A percentile compares a stretch with the other conserved stretches of the same genome.
Evolutionary conservation across 2,329 filamentous ascomycete species (phyloP).

Genomic region (Claviceps sorghi): DNA sequence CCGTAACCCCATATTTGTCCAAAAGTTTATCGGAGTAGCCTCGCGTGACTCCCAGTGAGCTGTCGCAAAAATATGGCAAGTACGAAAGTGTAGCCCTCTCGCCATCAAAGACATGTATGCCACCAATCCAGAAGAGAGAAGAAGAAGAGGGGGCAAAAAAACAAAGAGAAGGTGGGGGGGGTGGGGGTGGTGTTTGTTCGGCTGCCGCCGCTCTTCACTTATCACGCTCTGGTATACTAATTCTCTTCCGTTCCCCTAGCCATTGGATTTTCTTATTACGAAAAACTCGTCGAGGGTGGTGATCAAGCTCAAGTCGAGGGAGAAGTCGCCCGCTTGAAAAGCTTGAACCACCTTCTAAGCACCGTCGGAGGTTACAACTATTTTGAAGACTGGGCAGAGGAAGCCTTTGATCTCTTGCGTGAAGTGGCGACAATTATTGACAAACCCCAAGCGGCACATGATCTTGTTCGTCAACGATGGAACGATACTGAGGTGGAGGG

Average conservation of each 20-base stretch:
- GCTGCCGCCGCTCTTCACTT: too few species aligned
- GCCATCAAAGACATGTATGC: too few species aligned
- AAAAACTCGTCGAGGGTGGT: conserved; percentile 58
- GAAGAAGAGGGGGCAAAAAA: background rate
- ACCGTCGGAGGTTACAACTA: conserved; percentile 56
- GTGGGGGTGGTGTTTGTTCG: too few species aligned
- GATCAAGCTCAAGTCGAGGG: conserved; percentile 50
- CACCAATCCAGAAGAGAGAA: background rate
- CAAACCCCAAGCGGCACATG: conserved; percentile 41
- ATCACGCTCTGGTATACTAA: background rate
- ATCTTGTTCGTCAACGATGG: conserved; percentile 49
- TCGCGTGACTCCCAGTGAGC: too few species aligned
- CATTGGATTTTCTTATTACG: conserved; percentile 85
- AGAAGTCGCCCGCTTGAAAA: conserved; percentile 59
- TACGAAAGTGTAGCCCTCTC: too few species aligned
- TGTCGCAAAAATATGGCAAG: too few species aligned
- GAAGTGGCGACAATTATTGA: conserved; percentile 46
- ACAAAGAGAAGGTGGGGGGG: too few species aligned
- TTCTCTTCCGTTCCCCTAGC: conserved; percentile 35
- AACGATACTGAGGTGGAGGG: conserved; percentile 56
- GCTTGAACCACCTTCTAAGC: conserved; percentile 55
- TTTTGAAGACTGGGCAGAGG: conserved; percentile 70
- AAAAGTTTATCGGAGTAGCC: too few species aligned
- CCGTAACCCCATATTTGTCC: too few species aligned
- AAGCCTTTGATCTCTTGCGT: conserved; percentile 53